Evolutionary conservation across 371 early-diverging fungal species (phyloP).

Genomic region (Basidiobolus meristosporus): DNA sequence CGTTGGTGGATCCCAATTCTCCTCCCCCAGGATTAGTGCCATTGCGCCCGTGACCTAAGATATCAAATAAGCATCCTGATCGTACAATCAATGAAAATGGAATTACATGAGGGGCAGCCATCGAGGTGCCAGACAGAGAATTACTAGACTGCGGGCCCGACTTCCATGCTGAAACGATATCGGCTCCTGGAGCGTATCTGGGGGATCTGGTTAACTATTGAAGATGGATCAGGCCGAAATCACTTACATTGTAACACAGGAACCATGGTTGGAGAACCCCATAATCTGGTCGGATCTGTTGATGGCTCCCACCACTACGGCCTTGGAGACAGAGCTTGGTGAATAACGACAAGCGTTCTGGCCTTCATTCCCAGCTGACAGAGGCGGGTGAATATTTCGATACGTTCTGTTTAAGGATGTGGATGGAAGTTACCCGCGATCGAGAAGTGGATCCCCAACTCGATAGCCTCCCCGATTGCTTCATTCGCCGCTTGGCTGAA

Average conservation of each 20-base stretch:
- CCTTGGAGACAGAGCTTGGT: conserved; percentile 27
- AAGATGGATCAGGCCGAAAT: too few relatives aligned
- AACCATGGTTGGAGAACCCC: conserved; percentile 46
- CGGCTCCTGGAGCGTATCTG: conserved; percentile 48
- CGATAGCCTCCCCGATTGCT: neutral
- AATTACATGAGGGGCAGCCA: conserved; percentile 53
- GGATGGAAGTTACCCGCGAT: conserved; percentile 7
- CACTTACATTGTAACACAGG: conserved; percentile 12
- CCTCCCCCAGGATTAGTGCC: too few relatives aligned
- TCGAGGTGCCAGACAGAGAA: conserved; percentile 56
- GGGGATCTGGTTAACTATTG: neutral
- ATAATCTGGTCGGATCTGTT: conserved; percentile 30
- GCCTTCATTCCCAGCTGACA: neutral
- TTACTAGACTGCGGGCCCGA: conserved; percentile 13
- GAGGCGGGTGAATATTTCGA: neutral
- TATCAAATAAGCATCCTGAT: too few relatives aligned
- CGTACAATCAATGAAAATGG: too few relatives aligned
- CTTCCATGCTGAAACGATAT: conserved; percentile 48
- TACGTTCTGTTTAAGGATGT: conserved; percentile 3
- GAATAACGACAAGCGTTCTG: conserved; percentile 29
- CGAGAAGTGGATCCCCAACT: neutral
- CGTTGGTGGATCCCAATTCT: too few relatives aligned
- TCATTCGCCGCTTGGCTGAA: neutral
- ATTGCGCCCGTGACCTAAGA: too few relatives aligned
- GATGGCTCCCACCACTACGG: conserved; percentile 41